Evolutionary conservation across 208 protist genomes (phyloP).

Genomic region (Tetramitus jugosus): DNA sequence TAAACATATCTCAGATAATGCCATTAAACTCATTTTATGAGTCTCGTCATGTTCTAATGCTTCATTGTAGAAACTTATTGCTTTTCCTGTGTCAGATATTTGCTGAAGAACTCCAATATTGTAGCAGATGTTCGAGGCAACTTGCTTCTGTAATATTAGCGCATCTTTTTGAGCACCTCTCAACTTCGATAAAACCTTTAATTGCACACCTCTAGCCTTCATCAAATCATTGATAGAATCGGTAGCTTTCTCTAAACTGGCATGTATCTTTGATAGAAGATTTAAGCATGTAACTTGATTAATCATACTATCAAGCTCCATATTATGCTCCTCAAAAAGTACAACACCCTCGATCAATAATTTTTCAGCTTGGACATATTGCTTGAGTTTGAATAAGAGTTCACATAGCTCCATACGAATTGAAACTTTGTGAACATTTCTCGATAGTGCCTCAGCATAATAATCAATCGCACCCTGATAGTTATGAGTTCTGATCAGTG

Average conservation of each 20-base stretch:
- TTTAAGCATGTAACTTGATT: constrained; percentile 67
- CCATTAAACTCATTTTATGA: constrained; percentile 58
- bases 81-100: constrained; percentile 38
- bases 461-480: constrained; percentile 77
- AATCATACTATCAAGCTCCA: constrained; percentile 41
- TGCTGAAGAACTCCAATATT: constrained; percentile 57
- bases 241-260: background rate
- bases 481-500: constrained; percentile 80
- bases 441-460: constrained; percentile 65
- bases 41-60: constrained; percentile 70
- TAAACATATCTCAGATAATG: constrained; percentile 65
- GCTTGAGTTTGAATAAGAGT: constrained; percentile 71
- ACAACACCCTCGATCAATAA: constrained; percentile 52
- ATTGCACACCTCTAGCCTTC: background rate
- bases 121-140: constrained; percentile 61
- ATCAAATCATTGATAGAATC: background rate
- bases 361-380: constrained; percentile 50
- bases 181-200: constrained; percentile 57
- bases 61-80: constrained; percentile 62
- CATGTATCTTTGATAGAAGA: constrained; percentile 68
- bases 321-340: constrained; percentile 37
- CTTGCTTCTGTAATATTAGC: constrained; percentile 57
- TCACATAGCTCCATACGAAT: constrained; percentile 76
- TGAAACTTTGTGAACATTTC: constrained; percentile 53
- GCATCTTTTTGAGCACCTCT: constrained; percentile 63